Percentiles rank a stretch among this genome's conserved stretches.
Evolutionary conservation across 192 early-diverging fungal species (phyloP).

Genomic region (Gryganskiella cystojenkinii): DNA sequence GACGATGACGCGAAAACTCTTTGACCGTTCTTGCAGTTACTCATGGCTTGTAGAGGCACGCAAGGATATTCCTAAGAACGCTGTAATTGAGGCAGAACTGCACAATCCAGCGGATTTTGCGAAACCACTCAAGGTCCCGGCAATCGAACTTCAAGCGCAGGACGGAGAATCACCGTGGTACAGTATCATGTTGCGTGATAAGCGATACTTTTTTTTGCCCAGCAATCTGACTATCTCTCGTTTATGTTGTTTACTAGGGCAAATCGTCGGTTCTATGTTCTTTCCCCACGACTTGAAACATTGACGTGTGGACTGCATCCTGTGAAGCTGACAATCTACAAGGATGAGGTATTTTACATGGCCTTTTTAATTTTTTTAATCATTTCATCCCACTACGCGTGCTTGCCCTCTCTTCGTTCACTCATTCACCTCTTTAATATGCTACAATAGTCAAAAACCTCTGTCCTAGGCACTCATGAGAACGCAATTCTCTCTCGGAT

Average conservation of each 20-base stretch:
- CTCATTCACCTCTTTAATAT: background rate
- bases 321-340: slow-evolving; percentile 46
- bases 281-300: slow-evolving; percentile 42
- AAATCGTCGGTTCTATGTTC: slow-evolving; percentile 43
- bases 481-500: slow-evolving; percentile 50
- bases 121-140: slow-evolving; percentile 34
- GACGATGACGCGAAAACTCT: background rate
- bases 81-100: slow-evolving; percentile 46
- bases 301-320: slow-evolving; percentile 45
- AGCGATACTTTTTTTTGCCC: no score
- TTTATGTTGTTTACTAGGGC: slow-evolving; percentile 1
- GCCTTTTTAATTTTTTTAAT: no score
- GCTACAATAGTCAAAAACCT: slow-evolving; percentile 17
- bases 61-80: slow-evolving; percentile 40
- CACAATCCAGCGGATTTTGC: slow-evolving; percentile 50
- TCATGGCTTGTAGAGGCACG: slow-evolving; percentile 50
- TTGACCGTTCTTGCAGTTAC: slow-evolving; percentile 14
- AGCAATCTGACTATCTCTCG: background rate
- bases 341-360: slow-evolving; percentile 46
- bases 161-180: slow-evolving; percentile 50
- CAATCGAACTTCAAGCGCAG: slow-evolving; percentile 41
- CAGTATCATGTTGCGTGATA: background rate
- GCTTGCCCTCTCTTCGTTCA: background rate
- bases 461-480: slow-evolving; percentile 37
- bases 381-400: background rate